Base-by-base conservation (phyloP, 305 asterid species). In the Caryopteris hybrid region DNA sequence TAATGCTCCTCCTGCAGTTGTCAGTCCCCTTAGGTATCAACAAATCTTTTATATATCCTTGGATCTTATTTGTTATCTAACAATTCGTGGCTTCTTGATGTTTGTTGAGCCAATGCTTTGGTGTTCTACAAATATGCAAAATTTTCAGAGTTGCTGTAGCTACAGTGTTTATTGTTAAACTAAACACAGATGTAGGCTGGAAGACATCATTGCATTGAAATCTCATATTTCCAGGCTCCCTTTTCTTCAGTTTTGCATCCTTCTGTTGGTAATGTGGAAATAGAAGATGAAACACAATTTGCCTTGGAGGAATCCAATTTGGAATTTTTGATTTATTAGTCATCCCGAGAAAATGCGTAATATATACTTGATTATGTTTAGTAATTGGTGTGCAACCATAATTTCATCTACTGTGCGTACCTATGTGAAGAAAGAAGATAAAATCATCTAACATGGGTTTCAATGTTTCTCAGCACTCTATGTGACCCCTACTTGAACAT, bases 401-500 rank as follows among this genome's bases (percentile, higher is more conserved):
- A 29, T 43, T 65, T 36, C 43, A 53, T 38, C 16, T 18, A 42
- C 34, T 54, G 9, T 46, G 41, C 22, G 43, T 39, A 47, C 42
- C 39, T 41, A 9, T 52, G 16, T 38, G 41, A 8, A 52, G 41
- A 10, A 57, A 46, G 18, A 7, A 33, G 16, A 13, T 31, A 38
- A 51, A 29, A 34, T 27, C 38, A 27, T 43, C 38, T 67, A 61
- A 80, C 75, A 72, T 41, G 39, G 67, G 14, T 16, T 41, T 52
- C 17, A n/a, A 66, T 78, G 51, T 36, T 77, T 83, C 34, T 71
- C 96, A 93, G 96, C 86, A 91, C 99, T 16, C 25, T 93, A 66
- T 93, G 99, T 23, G 97, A 93, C 66, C 99, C 99, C 11, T 93
- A 93, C 83, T 76, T 91, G 91, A 88, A 93, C 84, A 82, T 93